phyloP scores from a whole-genome alignment of 139 green algal genomes.

The Volvox africanus region DNA sequence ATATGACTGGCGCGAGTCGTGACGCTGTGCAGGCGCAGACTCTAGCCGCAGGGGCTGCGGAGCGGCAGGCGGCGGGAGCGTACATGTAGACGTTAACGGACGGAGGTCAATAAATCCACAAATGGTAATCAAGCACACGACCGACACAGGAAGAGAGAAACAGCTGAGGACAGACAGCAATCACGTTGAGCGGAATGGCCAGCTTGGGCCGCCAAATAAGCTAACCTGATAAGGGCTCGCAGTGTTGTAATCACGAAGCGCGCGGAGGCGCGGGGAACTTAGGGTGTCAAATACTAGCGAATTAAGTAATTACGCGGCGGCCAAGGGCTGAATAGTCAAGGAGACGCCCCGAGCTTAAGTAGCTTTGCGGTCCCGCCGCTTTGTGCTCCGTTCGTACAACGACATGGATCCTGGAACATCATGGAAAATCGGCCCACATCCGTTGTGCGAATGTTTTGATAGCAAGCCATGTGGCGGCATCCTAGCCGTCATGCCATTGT shows the following conservation, averaged over 20 bases:
- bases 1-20: slow-evolving; percentile 8
- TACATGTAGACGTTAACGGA: neutral
- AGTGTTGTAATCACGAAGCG: slow-evolving; percentile 22
- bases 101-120: neutral
- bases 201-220: slow-evolving; percentile 2
- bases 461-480: too few relatives aligned
- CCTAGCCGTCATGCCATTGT: too few relatives aligned
- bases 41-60: neutral
- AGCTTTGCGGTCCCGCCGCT: too few relatives aligned
- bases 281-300: neutral
- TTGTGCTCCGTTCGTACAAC: too few relatives aligned
- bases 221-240: slow-evolving; percentile 37
- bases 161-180: neutral
- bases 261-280: slow-evolving; percentile 1
- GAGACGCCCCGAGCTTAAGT: too few relatives aligned
- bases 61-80: slow-evolving; percentile 2
- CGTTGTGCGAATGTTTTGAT: too few relatives aligned
- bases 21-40: neutral
- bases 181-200: neutral
- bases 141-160: neutral
- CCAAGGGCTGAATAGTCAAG: slow-evolving; percentile 1
- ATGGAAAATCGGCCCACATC: too few relatives aligned
- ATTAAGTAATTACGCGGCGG: neutral
- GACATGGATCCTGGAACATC: too few relatives aligned
- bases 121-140: neutral